Conservation (phyloP, 805 yeast species). For the Myxozyma monticola region DNA sequence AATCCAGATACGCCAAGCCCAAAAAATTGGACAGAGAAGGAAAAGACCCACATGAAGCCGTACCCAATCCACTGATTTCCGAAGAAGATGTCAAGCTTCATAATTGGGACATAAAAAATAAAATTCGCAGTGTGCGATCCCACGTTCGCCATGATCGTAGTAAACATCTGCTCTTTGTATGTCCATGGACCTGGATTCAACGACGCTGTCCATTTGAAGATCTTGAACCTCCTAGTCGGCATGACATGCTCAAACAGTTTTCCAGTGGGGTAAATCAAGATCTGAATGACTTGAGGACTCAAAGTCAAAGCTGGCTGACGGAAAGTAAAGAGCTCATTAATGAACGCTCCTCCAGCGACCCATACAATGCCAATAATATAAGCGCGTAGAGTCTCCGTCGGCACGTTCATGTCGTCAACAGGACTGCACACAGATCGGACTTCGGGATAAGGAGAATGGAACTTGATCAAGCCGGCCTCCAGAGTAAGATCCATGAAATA, state of each 20-base stretch:
- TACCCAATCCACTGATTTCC: constrained; percentile 42
- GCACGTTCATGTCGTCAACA: constrained; percentile 50
- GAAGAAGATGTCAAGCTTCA: constrained; percentile 49
- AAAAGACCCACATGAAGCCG: constrained; percentile 56
- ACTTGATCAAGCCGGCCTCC: constrained; percentile 15
- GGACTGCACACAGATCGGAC: too few relatives aligned
- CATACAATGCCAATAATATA: constrained; percentile 54
- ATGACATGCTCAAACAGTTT: constrained; percentile 41
- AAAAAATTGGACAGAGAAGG: constrained; percentile 55
- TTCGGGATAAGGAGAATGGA: constrained; percentile 46
- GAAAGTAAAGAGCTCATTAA: constrained; percentile 60
- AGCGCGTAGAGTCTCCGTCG: constrained; percentile 54
- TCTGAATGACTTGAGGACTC: constrained; percentile 55
- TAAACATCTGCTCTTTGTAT: constrained; percentile 60
- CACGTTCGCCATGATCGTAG: constrained; percentile 40
- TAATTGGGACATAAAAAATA: constrained; percentile 50
- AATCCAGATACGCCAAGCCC: constrained; percentile 70
- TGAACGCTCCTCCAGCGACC: constrained; percentile 58
- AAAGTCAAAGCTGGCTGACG: constrained; percentile 56
- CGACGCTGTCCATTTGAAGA: background rate
- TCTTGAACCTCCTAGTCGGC: constrained; percentile 40
- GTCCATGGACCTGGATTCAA: constrained; percentile 62
- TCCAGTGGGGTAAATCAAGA: constrained; percentile 63
- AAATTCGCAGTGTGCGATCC: constrained; percentile 51
- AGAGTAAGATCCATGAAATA: constrained; percentile 39